phyloP scores from a whole-genome alignment of 2,329 filamentous ascomycete species.

The Alternaria sp. region DNA sequence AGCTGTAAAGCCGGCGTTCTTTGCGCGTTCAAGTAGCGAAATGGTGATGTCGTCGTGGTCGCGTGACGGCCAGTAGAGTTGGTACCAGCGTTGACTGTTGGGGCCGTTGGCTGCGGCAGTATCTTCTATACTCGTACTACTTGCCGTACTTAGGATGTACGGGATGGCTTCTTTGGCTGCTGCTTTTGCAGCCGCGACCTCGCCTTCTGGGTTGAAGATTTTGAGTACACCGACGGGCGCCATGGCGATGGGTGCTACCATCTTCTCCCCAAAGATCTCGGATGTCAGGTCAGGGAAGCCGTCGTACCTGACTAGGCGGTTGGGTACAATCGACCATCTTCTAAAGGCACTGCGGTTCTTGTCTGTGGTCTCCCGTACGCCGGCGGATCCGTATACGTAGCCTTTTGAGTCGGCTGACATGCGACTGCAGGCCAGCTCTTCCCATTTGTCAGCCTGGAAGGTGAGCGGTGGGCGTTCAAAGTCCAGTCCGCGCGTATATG shows the following conservation, averaged over 20 bases:
- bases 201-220: constrained; percentile 70
- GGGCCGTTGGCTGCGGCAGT: constrained; percentile 61
- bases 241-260: constrained; percentile 62
- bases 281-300: constrained; percentile 19
- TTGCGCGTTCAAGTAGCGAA: constrained; percentile 66
- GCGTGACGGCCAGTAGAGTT: constrained; percentile 74
- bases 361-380: constrained; percentile 37
- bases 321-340: constrained; percentile 32
- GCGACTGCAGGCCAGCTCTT: constrained; percentile 30
- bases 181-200: constrained; percentile 65
- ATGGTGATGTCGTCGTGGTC: constrained; percentile 67
- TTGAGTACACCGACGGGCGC: constrained; percentile 71
- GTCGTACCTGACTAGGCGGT: constrained; percentile 16
- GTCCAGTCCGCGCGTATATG: constrained; percentile 41
- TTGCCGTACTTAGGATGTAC: constrained; percentile 69
- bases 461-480: constrained; percentile 43
- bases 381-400: constrained; percentile 45
- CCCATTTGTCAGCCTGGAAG: constrained; percentile 35
- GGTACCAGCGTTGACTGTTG: constrained; percentile 67
- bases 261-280: constrained; percentile 48
- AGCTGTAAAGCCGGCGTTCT: constrained; percentile 64
- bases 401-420: constrained; percentile 41
- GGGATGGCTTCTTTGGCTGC: constrained; percentile 67
- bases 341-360: constrained; percentile 38
- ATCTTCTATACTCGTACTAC: constrained; percentile 67